These are phyloP conservation scores for Colletotrichum tanaceti DNA, from an alignment of 2,329 filamentous ascomycete genomes.

Conservation along the genomic window DNA sequence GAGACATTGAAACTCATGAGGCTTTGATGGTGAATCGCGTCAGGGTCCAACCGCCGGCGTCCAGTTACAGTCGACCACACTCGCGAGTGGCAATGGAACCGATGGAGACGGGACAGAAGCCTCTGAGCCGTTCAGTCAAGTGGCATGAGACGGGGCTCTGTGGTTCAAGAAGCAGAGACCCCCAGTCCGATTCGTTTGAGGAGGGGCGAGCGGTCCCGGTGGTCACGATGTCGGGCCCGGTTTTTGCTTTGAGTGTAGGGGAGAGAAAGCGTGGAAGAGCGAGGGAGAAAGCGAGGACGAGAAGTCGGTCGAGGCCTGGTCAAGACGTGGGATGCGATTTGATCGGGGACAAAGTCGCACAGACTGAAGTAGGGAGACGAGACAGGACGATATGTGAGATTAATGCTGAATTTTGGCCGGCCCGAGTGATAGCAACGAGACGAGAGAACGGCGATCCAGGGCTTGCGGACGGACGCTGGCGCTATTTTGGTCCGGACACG, in stretches of 20 bases:
- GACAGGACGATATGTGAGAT: conserved; percentile 36
- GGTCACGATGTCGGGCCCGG: conserved; percentile 26
- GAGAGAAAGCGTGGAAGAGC: neutral
- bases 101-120: conserved; percentile 31
- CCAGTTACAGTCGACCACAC: conserved; percentile 6
- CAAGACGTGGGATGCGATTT: conserved; percentile 23
- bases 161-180: neutral
- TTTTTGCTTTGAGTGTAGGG: neutral
- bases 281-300: conserved; percentile 1
- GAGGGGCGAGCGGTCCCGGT: conserved; percentile 2
- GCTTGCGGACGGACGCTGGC: conserved; percentile 34
- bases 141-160: conserved; percentile 13
- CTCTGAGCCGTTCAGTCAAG: neutral
- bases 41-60: conserved; percentile 14
- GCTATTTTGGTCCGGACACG: conserved; percentile 38
- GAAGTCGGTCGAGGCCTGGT: conserved; percentile 2
- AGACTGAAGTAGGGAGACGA: conserved; percentile 36
- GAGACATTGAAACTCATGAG: conserved; percentile 35
- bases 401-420: conserved; percentile 27
- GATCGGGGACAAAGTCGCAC: conserved; percentile 30
- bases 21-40: conserved; percentile 31
- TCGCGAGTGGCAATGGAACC: conserved; percentile 12
- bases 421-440: conserved; percentile 14
- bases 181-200: neutral
- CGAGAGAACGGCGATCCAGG: conserved; percentile 11